Base-by-base conservation (phyloP, 306 rosid genomes). In the Rosa persica region DNA sequence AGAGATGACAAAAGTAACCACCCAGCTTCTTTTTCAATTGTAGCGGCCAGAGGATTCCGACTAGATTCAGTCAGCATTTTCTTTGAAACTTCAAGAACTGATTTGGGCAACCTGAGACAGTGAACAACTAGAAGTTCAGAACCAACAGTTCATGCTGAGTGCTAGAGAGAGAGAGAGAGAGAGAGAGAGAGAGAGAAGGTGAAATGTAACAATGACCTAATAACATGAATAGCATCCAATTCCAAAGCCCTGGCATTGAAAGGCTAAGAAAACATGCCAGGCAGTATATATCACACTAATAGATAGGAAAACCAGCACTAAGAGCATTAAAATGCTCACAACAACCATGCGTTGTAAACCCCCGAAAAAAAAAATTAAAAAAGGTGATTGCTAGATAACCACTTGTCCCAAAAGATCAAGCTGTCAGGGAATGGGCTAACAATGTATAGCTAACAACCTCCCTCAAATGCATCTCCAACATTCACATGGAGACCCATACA, bases 1-100 rank as follows among this genome's bases (percentile, higher is more conserved):
- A 91, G 83, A 73, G 98, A 93, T 71, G 99, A 93, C 57, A 95
- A 85, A 80, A 95, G 97, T 84, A 91, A 87, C 98, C 98, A 95
- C 65, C 99, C 99, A 79, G 97, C 97, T 89, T 95, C 96, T 73
- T 95, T 85, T 88, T 95, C 98, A 81, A 95, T 87, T 57, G 80
- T 68, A 38, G 91, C 90, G 55, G 92, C 97, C 55, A 81, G 77
- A 66, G 92, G 90, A 85, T 92, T 95, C 67, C 88, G 95, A 76
- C 92, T 86, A 80, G 89, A 82, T 78, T 91, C 96, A 61, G 79
- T 84, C 85, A 95, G 80, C 98, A 95, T 85, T 88, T 90, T 92
- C 89, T 86, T 92, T 76, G 96, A 92, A 83, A 91, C 93, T 81
- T 89, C 96, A 80, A 91, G 91, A 82, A 95, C 93, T 82, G 90